Percentiles rank a stretch among this genome's conserved stretches.
Conservation (phyloP, 2,329 filamentous ascomycete genomes). For the Fusarium udum region DNA sequence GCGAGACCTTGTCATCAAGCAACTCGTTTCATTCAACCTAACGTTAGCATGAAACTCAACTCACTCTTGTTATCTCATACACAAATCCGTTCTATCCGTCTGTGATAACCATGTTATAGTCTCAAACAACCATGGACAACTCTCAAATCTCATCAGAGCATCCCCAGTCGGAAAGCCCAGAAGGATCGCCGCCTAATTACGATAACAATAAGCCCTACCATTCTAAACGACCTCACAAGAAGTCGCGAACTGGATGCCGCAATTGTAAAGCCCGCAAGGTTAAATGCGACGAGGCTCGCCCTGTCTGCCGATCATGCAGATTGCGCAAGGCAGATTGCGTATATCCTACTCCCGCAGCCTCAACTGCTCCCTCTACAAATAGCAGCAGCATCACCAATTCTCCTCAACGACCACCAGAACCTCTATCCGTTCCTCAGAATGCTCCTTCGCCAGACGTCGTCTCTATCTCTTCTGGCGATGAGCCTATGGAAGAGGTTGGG, state of each 20-base stretch:
- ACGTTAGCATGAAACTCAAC: neutral
- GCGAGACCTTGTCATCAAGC: slow-evolving; percentile 12
- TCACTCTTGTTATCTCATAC: neutral
- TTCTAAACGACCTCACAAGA: slow-evolving; percentile 63
- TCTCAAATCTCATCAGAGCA: slow-evolving; percentile 1
- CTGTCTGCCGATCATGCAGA: slow-evolving; percentile 60
- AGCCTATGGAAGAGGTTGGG: slow-evolving; percentile 3
- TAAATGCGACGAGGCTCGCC: slow-evolving; percentile 60
- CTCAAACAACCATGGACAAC: slow-evolving; percentile 14
- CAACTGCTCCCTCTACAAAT: neutral
- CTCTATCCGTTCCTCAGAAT: neutral
- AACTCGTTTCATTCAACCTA: neutral
- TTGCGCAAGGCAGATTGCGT: slow-evolving; percentile 59
- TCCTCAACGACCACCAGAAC: neutral
- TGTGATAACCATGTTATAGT: slow-evolving; percentile 3
- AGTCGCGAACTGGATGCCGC: slow-evolving; percentile 62
- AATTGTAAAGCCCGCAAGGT: slow-evolving; percentile 61
- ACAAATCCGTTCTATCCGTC: neutral
- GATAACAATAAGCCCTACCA: slow-evolving; percentile 45
- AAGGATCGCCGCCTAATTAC: slow-evolving; percentile 14
- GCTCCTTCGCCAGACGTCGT: slow-evolving; percentile 8
- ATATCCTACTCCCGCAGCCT: slow-evolving; percentile 49
- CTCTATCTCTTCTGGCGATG: slow-evolving; percentile 21
- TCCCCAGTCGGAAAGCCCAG: slow-evolving; percentile 16
- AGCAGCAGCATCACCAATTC: neutral